Evolutionary conservation across 495 filamentous ascomycete species (phyloP).

Genomic region (Trichoderma orchidacearum): DNA sequence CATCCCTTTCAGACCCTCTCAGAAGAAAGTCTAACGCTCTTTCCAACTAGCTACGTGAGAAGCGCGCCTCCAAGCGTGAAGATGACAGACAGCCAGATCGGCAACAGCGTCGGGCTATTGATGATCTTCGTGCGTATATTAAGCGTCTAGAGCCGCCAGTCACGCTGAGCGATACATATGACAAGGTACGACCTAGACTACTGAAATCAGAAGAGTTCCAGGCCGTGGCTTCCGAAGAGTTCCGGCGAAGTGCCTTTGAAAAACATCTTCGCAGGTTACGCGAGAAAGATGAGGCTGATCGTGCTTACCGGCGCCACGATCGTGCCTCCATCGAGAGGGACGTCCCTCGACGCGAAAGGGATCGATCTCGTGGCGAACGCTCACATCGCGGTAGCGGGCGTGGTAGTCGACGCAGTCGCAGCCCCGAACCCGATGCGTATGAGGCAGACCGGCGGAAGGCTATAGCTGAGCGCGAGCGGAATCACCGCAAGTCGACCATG

Average conservation of each 20-base stretch:
- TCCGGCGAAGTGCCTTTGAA: constrained; percentile 74
- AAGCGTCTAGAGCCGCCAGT: constrained; percentile 89
- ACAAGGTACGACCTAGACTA: constrained; percentile 64
- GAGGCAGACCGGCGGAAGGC: constrained; percentile 80
- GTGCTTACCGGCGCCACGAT: constrained; percentile 54
- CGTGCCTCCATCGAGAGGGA: constrained; percentile 47
- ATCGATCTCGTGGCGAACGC: constrained; percentile 45
- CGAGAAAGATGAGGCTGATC: constrained; percentile 77
- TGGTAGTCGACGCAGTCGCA: constrained; percentile 43
- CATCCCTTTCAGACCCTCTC: background rate
- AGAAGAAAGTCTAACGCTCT: constrained; percentile 6
- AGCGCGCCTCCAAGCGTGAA: constrained; percentile 52
- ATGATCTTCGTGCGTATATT: constrained; percentile 73
- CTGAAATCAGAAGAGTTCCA: constrained; percentile 73
- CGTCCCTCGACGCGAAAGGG: constrained; percentile 35
- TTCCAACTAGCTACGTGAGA: constrained; percentile 52
- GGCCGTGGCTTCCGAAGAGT: constrained; percentile 65
- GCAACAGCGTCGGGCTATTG: constrained; percentile 70
- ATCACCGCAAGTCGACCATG: constrained; percentile 66
- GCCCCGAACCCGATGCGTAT: constrained; percentile 75
- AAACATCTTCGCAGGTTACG: constrained; percentile 81
- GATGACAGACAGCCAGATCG: constrained; percentile 80
- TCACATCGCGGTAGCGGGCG: constrained; percentile 43
- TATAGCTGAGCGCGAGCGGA: constrained; percentile 73
- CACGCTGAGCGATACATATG: constrained; percentile 64